Evolutionary conservation across 2,329 filamentous ascomycete species (phyloP).

Genomic region (Ceratocystis papillata): DNA sequence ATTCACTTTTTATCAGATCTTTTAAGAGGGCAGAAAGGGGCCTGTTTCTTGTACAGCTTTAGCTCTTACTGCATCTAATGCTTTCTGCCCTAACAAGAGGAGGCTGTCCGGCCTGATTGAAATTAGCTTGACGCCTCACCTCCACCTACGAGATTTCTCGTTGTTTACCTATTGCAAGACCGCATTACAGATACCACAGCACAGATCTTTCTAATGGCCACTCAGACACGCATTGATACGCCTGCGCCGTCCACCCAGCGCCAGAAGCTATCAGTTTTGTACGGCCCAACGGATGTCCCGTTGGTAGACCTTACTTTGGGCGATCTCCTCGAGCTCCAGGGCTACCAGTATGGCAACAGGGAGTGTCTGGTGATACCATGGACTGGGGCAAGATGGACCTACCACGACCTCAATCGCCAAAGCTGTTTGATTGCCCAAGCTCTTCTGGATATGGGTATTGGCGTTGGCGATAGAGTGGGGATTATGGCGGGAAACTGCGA

Average conservation of each 20-base stretch:
- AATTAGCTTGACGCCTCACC: not conserved
- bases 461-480: slow-evolving; percentile 57
- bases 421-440: slow-evolving; percentile 53
- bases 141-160: not conserved
- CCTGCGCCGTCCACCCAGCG: slow-evolving; percentile 29
- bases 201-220: slow-evolving; percentile 17
- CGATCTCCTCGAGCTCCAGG: slow-evolving; percentile 61
- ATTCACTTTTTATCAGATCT: slow-evolving; percentile 9
- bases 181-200: not conserved
- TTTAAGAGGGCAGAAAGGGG: not conserved
- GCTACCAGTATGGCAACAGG: slow-evolving; percentile 50
- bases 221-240: slow-evolving; percentile 26
- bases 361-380: slow-evolving; percentile 66
- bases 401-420: slow-evolving; percentile 52
- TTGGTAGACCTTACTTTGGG: slow-evolving; percentile 62
- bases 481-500: slow-evolving; percentile 72
- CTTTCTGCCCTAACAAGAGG: not conserved
- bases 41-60: not conserved
- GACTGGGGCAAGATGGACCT: slow-evolving; percentile 65
- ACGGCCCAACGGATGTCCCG: slow-evolving; percentile 57
- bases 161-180: not conserved
- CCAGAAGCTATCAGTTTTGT: slow-evolving; percentile 48
- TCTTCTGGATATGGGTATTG: slow-evolving; percentile 54
- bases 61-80: not conserved
- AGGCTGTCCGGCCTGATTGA: not conserved